A percentile compares a stretch with the other conserved stretches of the same genome.
These are phyloP conservation scores for Apodospora peruviana DNA, from an alignment of 495 filamentous ascomycete species.

Conservation along the genomic window DNA sequence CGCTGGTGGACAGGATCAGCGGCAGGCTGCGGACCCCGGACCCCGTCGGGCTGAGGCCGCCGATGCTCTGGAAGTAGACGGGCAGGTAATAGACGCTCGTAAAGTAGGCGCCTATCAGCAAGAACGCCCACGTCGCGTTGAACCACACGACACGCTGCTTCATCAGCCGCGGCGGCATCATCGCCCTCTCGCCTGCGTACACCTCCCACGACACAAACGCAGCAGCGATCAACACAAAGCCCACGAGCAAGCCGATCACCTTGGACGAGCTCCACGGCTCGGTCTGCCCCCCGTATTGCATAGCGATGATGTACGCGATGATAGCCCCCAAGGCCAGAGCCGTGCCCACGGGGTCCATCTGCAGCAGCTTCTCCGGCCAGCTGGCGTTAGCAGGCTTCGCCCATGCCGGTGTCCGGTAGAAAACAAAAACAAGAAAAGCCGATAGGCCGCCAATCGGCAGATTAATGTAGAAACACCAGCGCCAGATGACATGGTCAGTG, in stretches of 20 bases:
- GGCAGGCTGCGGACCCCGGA: conserved; percentile 44
- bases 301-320: conserved; percentile 36
- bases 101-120: conserved; percentile 32
- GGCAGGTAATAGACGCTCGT: conserved; percentile 49
- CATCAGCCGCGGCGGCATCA: conserved; percentile 32
- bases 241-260: conserved; percentile 44
- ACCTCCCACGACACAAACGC: conserved; percentile 24
- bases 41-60: conserved; percentile 29
- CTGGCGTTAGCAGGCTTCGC: conserved; percentile 24
- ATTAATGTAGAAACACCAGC: conserved; percentile 56
- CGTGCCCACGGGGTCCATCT: conserved; percentile 22
- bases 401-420: conserved; percentile 38
- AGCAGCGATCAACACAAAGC: conserved; percentile 22
- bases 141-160: conserved; percentile 30
- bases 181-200: conserved; percentile 27
- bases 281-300: conserved; percentile 42
- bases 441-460: conserved; percentile 55
- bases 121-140: conserved; percentile 23
- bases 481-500: conserved; percentile 45
- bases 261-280: conserved; percentile 33
- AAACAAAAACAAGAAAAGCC: conserved; percentile 36
- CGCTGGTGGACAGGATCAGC: conserved; percentile 30
- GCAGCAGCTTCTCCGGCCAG: conserved; percentile 31
- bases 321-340: conserved; percentile 37
- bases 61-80: conserved; percentile 52